A percentile compares a stretch with the other conserved stretches of the same genome.
Evolutionary conservation across 306 rosid species (phyloP).

Genomic region (Aeschynomene evenia): DNA sequence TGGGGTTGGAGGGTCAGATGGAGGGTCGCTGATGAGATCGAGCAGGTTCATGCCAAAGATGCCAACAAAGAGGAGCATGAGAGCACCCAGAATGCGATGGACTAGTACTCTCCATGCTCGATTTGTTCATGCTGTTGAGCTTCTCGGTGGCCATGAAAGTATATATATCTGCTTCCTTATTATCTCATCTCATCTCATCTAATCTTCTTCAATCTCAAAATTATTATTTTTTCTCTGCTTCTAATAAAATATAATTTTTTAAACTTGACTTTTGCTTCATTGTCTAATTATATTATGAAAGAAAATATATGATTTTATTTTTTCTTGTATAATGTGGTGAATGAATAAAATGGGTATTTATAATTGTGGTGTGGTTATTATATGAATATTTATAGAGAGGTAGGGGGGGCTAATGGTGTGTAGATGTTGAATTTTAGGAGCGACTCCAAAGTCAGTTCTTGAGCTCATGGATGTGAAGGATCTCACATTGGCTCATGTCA

Average conservation of each 20-base stretch:
- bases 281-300: too few relatives aligned
- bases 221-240: neutral
- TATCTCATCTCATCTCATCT: too few relatives aligned
- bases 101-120: slow-evolving; percentile 84
- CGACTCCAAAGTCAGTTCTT: slow-evolving; percentile 92
- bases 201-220: neutral
- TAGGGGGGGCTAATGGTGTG: slow-evolving; percentile 29
- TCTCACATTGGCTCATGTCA: slow-evolving; percentile 95
- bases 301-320: too few relatives aligned
- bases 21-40: slow-evolving; percentile 68
- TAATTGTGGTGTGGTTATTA: too few relatives aligned
- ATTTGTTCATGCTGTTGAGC: slow-evolving; percentile 93
- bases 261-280: neutral
- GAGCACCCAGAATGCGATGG: slow-evolving; percentile 97
- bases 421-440: slow-evolving; percentile 61
- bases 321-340: too few relatives aligned
- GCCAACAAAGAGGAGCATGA: slow-evolving; percentile 78
- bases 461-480: slow-evolving; percentile 99
- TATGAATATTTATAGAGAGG: too few relatives aligned
- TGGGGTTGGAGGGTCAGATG: slow-evolving; percentile 42
- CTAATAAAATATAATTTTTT: too few relatives aligned
- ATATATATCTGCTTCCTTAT: neutral
- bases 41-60: slow-evolving; percentile 75
- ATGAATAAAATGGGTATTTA: neutral
- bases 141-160: slow-evolving; percentile 98